Evolutionary conservation across 371 early-diverging fungal species (phyloP), one percentile per base, ranked within the genome.

Genomic region (Entomophthora muscae): DNA sequence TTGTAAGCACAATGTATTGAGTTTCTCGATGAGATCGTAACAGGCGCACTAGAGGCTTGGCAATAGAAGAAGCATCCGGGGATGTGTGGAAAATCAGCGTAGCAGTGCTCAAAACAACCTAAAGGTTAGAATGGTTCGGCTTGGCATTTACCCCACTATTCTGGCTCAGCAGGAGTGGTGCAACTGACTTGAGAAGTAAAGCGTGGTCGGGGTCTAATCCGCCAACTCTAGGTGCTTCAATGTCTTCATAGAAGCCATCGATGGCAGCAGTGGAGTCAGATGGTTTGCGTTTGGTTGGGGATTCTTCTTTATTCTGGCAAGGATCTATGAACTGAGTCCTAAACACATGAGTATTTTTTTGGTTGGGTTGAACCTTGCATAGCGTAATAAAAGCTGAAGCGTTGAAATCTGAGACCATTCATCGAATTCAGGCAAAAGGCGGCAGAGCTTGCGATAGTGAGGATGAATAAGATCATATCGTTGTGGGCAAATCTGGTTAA

Each of bases 331-430:
- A 82, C 63, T 83, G 82, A 3, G 75, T 73, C 65, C 84, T 78
- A 65, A n/a, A 22, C 28, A 32, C 17, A n/a, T n/a, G n/a, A n/a
- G n/a, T n/a, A n/a, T n/a, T n/a, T n/a, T n/a, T n/a, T n/a, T n/a
- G n/a, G n/a, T n/a, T n/a, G n/a, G 23, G 17, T 5, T 66, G 55
- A 75, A 77, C 77, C 86, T 80, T 24, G 86, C 83, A 75, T 97
- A 97, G 12, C 87, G 77, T 33, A 85, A 61, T 63, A 97, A 67
- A 17, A 92, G 68, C 29, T 82, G 80, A 52, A 93, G 64, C n/a
- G 91, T 84, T 10, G 88, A 85, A 62, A 91, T 79, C 72, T 95
- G 95, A 21, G 89, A 92, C 95, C 95, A 94, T 69, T 93, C 92
- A 71, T 97, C 95, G 59, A 90, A 81, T 52, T 92, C 94, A 3